Base-by-base conservation (phyloP, 345 rosid species). In the Boechera retrofracta region DNA sequence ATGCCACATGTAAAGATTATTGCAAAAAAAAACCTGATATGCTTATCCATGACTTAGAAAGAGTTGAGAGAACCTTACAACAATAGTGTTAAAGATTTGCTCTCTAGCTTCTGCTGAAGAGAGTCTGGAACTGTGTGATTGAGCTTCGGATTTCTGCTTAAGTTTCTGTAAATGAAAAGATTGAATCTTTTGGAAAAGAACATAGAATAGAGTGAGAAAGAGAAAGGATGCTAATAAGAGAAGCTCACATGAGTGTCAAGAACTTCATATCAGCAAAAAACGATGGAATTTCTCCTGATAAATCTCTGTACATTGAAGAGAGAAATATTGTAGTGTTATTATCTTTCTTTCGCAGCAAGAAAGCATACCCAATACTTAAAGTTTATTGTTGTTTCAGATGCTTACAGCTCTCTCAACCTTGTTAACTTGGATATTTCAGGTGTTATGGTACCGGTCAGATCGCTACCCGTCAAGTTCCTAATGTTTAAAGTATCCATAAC, bases 181-280 rank as follows among this genome's bases (percentile, higher is more conserved):
- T 1, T 10, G 0, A 54, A 26, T 26, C 8, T 29, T 9, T 45
- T 2, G 3, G 3, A 45, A 0, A 10, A 44, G 35, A 26, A 64
- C 51, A 5, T 6, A 64, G 3, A 64, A 26, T n/a, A 2, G n/a
- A 28, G 29, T 5, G 6, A 28, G 6, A 28, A 11, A 3, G 36
- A 64, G 69, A 45, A 2, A 21, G 24, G 24, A 4, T 26, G 11
- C 2, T 28, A 16, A 29, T 10, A 11, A 41, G 1, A 42, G 55
- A 44, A 64, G 16, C 93, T 82, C 70, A 86, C 88, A 89, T 55
- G 64, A 69, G 5, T 56, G 45, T 84, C 69, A 88, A 61, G 45
- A 55, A 74, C n/a, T 77, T 18, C 78, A 86, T n/a, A 16, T 71
- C 57, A 4, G 86, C 73, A 1, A 89, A 80, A 72, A 76, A 75